These are phyloP conservation scores for Penicillium sp. DNA, from an alignment of 2,329 filamentous ascomycete species.

Conservation along the genomic window DNA sequence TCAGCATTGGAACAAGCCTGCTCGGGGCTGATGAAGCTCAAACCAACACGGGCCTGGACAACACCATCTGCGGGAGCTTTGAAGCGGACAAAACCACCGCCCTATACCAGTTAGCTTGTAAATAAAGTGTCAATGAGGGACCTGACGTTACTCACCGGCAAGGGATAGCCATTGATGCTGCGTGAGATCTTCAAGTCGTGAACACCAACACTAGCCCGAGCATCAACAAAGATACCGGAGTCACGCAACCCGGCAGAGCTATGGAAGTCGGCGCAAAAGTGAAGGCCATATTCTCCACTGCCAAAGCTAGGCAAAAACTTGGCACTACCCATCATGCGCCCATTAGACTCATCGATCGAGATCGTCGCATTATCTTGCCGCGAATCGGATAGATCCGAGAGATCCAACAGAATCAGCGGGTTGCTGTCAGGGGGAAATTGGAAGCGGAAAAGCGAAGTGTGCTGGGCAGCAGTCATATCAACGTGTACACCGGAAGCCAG, in stretches of 20 bases:
- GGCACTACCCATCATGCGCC: constrained; percentile 62
- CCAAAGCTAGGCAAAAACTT: constrained; percentile 65
- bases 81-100: constrained; percentile 65
- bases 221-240: constrained; percentile 63
- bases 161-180: constrained; percentile 59
- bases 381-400: constrained; percentile 63
- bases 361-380: constrained; percentile 59
- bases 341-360: constrained; percentile 55
- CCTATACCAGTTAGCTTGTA: constrained; percentile 40
- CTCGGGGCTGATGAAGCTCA: constrained; percentile 65
- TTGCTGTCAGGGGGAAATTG: constrained; percentile 53
- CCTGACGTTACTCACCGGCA: constrained; percentile 28
- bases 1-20: constrained; percentile 68
- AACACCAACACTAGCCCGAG: constrained; percentile 54
- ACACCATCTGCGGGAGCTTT: constrained; percentile 48
- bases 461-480: constrained; percentile 66
- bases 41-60: constrained; percentile 63
- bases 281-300: constrained; percentile 56
- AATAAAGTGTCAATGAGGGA: background rate
- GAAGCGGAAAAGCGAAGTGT: constrained; percentile 64
- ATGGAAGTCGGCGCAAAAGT: constrained; percentile 67
- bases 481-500: constrained; percentile 57
- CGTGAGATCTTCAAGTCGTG: constrained; percentile 56
- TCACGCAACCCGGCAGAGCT: constrained; percentile 55
- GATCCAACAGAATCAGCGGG: constrained; percentile 63